Base-by-base conservation (phyloP, 2,329 filamentous ascomycete species). In the Periconia sp. region DNA sequence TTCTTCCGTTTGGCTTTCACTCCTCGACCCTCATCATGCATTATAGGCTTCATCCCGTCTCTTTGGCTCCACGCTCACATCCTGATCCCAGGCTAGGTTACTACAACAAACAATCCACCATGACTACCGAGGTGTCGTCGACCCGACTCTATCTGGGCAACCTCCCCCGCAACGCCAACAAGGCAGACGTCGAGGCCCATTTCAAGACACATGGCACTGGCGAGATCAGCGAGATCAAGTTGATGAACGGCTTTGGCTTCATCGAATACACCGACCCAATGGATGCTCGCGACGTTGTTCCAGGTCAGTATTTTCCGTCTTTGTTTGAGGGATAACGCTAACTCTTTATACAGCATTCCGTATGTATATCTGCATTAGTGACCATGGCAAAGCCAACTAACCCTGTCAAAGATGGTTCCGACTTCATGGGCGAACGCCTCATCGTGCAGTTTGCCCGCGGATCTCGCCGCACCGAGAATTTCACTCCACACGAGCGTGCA, bases 161-260 rank as follows among this genome's bases (percentile, higher is more conserved):
- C 81, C 88, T 99, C 76, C 93, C 94, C 77, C 91, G 92, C 78
- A 91, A 90, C 82, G 92, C 91, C 80, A 97, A 92, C 78, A 97
- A 97, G 82, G 87, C 90, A 77, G 93, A 99, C 76, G 89, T 99
- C 75, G 92, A 97, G 80, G 86, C 87, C 69, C 93, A 97, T 78
- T 99, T 99, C 80, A 88, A 88, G 75, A 91, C 87, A 71, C 92
- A 97, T 86, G 94, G 93, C 74, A 93, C 92, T 66, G 94, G 94
- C 76, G 92, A 96, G 76, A 97, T 99, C 74, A 94, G 90, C 65
- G 94, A 99, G 81, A 93, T 99, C 81, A 99, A 99, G 82, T 86
- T 99, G 61, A 99, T 99, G 94, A 97, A 96, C 75, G 94, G 94
- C 71, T 99, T 99, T 74, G 94, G 94, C 75, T 99, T 99, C 82